Evolutionary conservation across 139 green algal species (phyloP).

Genomic region (Yamagishiella unicocca): DNA sequence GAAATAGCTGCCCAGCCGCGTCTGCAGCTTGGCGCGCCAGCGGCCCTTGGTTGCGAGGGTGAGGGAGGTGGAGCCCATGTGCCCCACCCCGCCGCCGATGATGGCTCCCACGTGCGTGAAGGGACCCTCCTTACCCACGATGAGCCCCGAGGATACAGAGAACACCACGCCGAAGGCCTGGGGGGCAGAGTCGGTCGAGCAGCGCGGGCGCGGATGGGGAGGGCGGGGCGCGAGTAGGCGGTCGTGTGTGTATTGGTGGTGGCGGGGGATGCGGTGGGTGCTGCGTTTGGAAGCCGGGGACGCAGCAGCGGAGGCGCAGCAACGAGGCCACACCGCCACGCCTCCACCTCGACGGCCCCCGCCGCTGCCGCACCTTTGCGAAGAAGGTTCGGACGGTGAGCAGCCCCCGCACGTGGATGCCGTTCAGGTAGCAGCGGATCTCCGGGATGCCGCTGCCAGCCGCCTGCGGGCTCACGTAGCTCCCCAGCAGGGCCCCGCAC

Average conservation of each 20-base stretch:
- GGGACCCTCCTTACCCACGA: constrained; percentile 86
- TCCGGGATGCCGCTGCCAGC: constrained; percentile 84
- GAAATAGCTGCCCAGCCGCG: constrained; percentile 25
- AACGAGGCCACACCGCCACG: no score
- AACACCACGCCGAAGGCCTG: constrained; percentile 72
- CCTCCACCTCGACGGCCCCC: no score
- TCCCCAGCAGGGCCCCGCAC: constrained; percentile 68
- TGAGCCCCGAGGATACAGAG: constrained; percentile 78
- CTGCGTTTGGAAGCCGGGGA: no score
- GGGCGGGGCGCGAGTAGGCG: no score
- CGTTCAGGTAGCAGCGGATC: constrained; percentile 86
- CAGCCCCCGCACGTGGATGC: constrained; percentile 76
- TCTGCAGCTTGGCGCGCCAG: constrained; percentile 9
- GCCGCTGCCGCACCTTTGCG: constrained; percentile 69
- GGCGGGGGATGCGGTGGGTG: no score
- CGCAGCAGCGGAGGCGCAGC: no score
- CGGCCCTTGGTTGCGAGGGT: constrained; percentile 30
- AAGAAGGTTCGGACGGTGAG: constrained; percentile 79
- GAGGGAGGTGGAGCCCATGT: constrained; percentile 58
- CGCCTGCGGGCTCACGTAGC: constrained; percentile 73
- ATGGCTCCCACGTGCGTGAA: constrained; percentile 86
- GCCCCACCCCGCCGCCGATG: constrained; percentile 67
- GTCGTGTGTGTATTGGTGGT: no score
- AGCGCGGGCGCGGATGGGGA: no score
- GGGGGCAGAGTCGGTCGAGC: no score